Percentiles rank a stretch among this genome's conserved stretches.
Evolutionary conservation across 2,329 filamentous ascomycete genomes (phyloP).

Genomic region (Talaromyces sp.): DNA sequence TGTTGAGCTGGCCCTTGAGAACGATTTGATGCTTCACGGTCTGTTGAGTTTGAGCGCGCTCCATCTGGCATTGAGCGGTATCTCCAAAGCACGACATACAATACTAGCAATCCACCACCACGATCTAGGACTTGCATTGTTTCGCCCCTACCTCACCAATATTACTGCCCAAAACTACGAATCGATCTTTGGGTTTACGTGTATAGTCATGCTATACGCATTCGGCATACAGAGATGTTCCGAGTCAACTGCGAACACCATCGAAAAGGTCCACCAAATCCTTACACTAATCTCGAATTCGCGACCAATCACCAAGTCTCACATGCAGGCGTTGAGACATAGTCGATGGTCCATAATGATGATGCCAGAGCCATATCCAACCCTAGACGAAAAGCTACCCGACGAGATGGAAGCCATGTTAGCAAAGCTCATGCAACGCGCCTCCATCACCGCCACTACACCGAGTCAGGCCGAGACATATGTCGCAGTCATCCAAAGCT

Average conservation of each 20-base stretch:
- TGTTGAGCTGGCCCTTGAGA: conserved; percentile 11
- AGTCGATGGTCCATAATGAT: conserved; percentile 11
- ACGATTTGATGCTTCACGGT: conserved; percentile 14
- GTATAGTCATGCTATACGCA: conserved; percentile 10
- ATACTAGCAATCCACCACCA: conserved; percentile 12
- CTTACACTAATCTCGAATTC: conserved; percentile 11
- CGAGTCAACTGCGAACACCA: conserved; percentile 5
- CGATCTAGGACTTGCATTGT: conserved; percentile 10
- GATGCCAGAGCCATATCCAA: conserved; percentile 7
- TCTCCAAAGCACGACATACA: conserved; percentile 5
- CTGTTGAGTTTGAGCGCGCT: conserved; percentile 13
- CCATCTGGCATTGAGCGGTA: conserved; percentile 8
- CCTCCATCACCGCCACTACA: background rate
- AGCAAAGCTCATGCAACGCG: background rate
- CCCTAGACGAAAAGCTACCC: background rate
- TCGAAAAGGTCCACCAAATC: conserved; percentile 12
- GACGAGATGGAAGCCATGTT: conserved; percentile 13
- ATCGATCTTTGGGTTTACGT: conserved; percentile 8
- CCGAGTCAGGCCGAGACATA: conserved; percentile 1
- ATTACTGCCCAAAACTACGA: conserved; percentile 6
- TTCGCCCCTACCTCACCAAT: conserved; percentile 3
- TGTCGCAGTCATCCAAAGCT: conserved; percentile 1
- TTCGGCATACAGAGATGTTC: conserved; percentile 16
- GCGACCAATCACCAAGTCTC: conserved; percentile 1
- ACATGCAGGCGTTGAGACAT: background rate